Evolutionary conservation across 2,329 filamentous ascomycete genomes (phyloP), one percentile per base, ranked within the genome.

Genomic region (Leptoxyphium fumago): DNA sequence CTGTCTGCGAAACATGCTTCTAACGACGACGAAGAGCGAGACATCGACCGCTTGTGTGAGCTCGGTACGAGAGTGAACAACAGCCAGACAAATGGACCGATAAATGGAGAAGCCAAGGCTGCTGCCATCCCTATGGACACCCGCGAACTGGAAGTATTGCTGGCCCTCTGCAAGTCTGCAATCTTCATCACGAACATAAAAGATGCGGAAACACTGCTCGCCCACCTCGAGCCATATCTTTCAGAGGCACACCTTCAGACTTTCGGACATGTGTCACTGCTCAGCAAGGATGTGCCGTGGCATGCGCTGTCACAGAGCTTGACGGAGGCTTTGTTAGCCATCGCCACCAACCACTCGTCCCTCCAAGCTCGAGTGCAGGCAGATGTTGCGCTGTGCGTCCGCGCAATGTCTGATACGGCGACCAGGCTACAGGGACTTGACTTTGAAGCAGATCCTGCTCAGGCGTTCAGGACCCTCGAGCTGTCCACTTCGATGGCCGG

Each of bases 121-220:
- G 30, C 41, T 18, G 40, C 53, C 17, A 54, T 63, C 10, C 62
- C 61, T 2, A 70, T 68, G 61, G 63, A 80, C 43, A 78, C 88
- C 43, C 80, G 84, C 56, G 93, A 98, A 69, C 81, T 94, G 53
- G 89, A 98, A 62, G 84, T 94, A 43, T 73, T 98, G 21, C 68
- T 96, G 21, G 86, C 91, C 38, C 72, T 98, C 21, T 96, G 89
- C 70, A 89, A 88, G 65, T 85, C 89, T 43, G 85, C 88, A 2
- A 82, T 86, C 3, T 74, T 78, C 18, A 72, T 96, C 21, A 73
- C 79, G 43, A 79, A 77, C 39, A 63, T 69, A 38, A 77, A 84
- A 48, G 82, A 83, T 57, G 88, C 87, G 26, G 77, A 84, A 55
- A 82, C 78, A 55, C 75, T 98, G 34, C 75, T 80, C n/a, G 71